phyloP scores from a whole-genome alignment of 208 protist genomes.

The Wallacemonas sp. region DNA sequence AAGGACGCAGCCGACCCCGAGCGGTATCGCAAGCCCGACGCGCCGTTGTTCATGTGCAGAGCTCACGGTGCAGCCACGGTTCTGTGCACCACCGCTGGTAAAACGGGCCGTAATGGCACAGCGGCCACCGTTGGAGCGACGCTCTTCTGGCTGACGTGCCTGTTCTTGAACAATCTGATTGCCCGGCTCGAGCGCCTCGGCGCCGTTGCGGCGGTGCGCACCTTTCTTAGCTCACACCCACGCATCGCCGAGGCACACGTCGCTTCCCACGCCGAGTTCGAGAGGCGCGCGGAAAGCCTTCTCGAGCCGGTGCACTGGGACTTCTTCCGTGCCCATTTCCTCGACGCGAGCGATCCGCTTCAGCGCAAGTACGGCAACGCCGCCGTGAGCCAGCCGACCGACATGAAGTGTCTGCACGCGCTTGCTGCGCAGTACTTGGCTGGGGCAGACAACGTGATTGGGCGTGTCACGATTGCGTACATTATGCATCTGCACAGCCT shows the following conservation, averaged over 20 bases:
- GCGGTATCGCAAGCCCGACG: constrained; percentile 64
- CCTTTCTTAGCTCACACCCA: constrained; percentile 27
- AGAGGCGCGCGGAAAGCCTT: constrained; percentile 34
- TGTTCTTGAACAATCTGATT: constrained; percentile 74
- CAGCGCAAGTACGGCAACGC: constrained; percentile 80
- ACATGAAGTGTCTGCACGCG: constrained; percentile 90
- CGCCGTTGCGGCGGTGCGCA: constrained; percentile 37
- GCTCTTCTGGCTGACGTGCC: constrained; percentile 86
- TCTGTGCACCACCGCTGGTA: constrained; percentile 78
- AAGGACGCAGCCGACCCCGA: constrained; percentile 56
- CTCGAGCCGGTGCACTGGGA: constrained; percentile 51
- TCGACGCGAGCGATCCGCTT: constrained; percentile 6
- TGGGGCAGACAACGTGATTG: constrained; percentile 63
- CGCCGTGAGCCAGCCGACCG: constrained; percentile 63
- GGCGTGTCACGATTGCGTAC: constrained; percentile 58
- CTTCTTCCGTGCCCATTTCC: constrained; percentile 76
- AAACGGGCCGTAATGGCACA: constrained; percentile 65
- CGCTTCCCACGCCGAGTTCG: constrained; percentile 60
- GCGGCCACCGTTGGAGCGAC: constrained; percentile 78
- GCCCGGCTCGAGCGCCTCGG: constrained; percentile 71
- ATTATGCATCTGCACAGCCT: constrained; percentile 45
- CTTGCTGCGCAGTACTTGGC: constrained; percentile 73
- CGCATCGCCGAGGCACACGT: constrained; percentile 35
- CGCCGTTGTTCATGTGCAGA: constrained; percentile 54
- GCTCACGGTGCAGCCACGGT: constrained; percentile 56